These are phyloP conservation scores for Phytopythium sindhum DNA, from an alignment of 352 stramenopile species.

Conservation along the genomic window DNA sequence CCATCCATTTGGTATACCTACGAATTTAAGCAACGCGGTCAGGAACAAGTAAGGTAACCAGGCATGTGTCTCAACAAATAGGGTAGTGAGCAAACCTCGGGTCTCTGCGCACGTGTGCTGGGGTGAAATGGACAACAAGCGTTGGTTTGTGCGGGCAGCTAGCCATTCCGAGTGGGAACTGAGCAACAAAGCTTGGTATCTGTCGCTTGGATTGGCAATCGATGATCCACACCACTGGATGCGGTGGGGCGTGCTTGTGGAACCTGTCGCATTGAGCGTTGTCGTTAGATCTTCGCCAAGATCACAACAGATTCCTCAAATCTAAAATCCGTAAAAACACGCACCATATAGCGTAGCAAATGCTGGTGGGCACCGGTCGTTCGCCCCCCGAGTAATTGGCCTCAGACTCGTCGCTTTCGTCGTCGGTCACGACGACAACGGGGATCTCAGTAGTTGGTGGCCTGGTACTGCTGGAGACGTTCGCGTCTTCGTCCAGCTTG, in stretches of 20 bases:
- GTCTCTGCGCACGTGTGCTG: slow-evolving; percentile 20
- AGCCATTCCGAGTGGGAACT: slow-evolving; percentile 13
- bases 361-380: not conserved
- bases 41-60: not conserved
- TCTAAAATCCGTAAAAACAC: not conserved
- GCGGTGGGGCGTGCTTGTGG: slow-evolving; percentile 6
- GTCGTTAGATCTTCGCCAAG: not conserved
- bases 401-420: not conserved
- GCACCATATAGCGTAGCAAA: slow-evolving; percentile 7
- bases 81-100: slow-evolving; percentile 13
- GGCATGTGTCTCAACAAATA: not conserved
- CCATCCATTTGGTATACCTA: slow-evolving; percentile 13
- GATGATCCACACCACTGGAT: slow-evolving; percentile 56
- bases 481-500: slow-evolving; percentile 7
- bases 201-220: slow-evolving; percentile 32
- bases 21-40: not conserved
- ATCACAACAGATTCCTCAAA: slow-evolving; percentile 1
- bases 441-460: not conserved
- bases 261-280: slow-evolving; percentile 19
- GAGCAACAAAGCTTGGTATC: slow-evolving; percentile 21
- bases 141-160: slow-evolving; percentile 27
- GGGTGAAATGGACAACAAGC: slow-evolving; percentile 57
- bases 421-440: not conserved
- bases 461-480: too few relatives aligned
- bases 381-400: slow-evolving; percentile 14